Conservation (phyloP, 495 filamentous ascomycete species). For the Darksidea phi region DNA sequence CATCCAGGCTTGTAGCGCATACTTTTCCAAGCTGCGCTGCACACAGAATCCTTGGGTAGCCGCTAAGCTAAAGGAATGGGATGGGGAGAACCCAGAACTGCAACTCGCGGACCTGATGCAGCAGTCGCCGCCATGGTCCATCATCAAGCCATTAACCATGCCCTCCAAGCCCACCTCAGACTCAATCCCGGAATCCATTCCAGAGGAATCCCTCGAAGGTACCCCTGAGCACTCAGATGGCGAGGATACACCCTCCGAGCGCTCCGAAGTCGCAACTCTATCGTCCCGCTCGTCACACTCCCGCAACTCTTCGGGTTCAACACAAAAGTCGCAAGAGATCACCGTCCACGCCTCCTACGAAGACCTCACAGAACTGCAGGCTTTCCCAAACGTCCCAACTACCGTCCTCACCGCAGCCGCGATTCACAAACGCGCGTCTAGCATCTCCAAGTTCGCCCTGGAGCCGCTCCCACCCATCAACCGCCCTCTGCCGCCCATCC, state of each 20-base stretch:
- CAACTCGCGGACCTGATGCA: conserved; percentile 24
- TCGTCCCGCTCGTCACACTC: conserved; percentile 18
- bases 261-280: conserved; percentile 9
- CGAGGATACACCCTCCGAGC: conserved; percentile 2
- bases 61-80: conserved; percentile 32
- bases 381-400: conserved; percentile 10
- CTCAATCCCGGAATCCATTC: conserved; percentile 12
- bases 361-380: conserved; percentile 14
- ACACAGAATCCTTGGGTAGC: conserved; percentile 36
- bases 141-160: conserved; percentile 25
- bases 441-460: not conserved
- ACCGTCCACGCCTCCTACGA: conserved; percentile 29
- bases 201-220: conserved; percentile 12
- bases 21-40: conserved; percentile 37
- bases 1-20: conserved; percentile 30
- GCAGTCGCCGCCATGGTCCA: conserved; percentile 31
- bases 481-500: conserved; percentile 24
- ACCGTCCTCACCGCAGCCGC: not conserved
- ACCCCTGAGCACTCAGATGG: not conserved
- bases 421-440: not conserved
- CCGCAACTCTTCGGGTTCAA: not conserved
- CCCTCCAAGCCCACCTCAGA: conserved; percentile 2
- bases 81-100: conserved; percentile 9
- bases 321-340: conserved; percentile 20
- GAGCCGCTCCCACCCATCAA: conserved; percentile 13